Evolutionary conservation across 495 filamentous ascomycete species (phyloP).

Genomic region (Aspergillus cavernicola): DNA sequence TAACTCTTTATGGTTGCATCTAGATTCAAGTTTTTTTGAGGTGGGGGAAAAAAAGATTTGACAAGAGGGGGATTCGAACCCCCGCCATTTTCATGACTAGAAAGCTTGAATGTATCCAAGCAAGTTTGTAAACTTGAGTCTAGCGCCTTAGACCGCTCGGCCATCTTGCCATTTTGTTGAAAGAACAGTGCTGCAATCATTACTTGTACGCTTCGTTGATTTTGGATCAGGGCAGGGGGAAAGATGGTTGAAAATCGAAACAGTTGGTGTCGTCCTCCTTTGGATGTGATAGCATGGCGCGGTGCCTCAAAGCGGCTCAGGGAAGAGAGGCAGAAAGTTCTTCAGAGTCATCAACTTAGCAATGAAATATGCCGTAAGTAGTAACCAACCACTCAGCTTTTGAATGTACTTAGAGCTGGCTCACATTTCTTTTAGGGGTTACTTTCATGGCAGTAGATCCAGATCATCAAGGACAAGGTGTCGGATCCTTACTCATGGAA

Average conservation of each 20-base stretch:
- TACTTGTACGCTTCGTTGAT: too few species aligned
- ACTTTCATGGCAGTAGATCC: neutral
- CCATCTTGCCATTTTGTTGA: neutral
- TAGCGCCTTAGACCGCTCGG: neutral
- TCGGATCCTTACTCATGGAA: neutral
- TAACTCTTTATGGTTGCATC: too few species aligned
- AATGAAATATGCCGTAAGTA: neutral
- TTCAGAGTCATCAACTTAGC: neutral
- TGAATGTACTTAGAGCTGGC: neutral
- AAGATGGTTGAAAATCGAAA: neutral
- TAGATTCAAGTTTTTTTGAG: too few species aligned
- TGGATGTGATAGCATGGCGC: neutral
- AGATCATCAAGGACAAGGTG: neutral
- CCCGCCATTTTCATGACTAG: conserved; percentile 22
- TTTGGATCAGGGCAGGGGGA: too few species aligned
- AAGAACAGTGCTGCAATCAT: too few species aligned
- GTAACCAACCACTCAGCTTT: neutral
- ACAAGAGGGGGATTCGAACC: conserved; percentile 44
- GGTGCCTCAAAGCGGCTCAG: neutral
- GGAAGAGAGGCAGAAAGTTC: neutral
- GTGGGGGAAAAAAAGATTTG: conserved; percentile 20
- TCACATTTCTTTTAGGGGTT: neutral
- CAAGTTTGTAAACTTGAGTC: neutral
- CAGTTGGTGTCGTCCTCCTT: neutral
- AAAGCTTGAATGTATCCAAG: neutral